A percentile compares a stretch with the other conserved stretches of the same genome.
Conservation (phyloP, 2,329 filamentous ascomycete species). For the Pseudopyricularia javanii region DNA sequence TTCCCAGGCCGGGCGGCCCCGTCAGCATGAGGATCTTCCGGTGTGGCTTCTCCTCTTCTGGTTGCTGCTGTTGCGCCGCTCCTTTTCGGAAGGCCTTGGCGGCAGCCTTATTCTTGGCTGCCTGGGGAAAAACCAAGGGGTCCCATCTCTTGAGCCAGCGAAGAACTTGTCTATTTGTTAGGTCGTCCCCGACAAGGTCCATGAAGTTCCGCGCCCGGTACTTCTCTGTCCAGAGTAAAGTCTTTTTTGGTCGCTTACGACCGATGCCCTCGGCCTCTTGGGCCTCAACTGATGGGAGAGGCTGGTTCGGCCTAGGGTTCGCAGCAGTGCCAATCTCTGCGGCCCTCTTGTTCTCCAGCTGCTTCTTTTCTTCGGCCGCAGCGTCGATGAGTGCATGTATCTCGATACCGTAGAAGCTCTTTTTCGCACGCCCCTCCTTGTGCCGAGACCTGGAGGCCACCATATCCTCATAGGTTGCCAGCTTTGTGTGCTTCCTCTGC, state of each 20-base stretch:
- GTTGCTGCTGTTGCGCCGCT: slow-evolving; percentile 29
- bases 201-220: slow-evolving; percentile 87
- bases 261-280: slow-evolving; percentile 6
- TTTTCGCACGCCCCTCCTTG: slow-evolving; percentile 55
- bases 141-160: slow-evolving; percentile 96
- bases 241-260: slow-evolving; percentile 30
- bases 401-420: slow-evolving; percentile 83
- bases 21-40: slow-evolving; percentile 83
- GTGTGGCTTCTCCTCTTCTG: slow-evolving; percentile 62
- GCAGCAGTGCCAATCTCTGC: not conserved
- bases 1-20: slow-evolving; percentile 84
- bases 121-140: slow-evolving; percentile 75
- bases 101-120: slow-evolving; percentile 44
- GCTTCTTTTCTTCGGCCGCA: slow-evolving; percentile 46
- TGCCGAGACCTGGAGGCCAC: slow-evolving; percentile 55
- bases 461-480: slow-evolving; percentile 51
- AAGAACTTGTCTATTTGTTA: slow-evolving; percentile 80
- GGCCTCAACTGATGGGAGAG: slow-evolving; percentile 29
- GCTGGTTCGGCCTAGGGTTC: slow-evolving; percentile 11
- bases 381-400: slow-evolving; percentile 74
- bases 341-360: slow-evolving; percentile 15
- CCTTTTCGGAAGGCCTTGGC: not conserved
- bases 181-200: slow-evolving; percentile 87
- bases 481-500: slow-evolving; percentile 32
- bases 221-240: slow-evolving; percentile 89